phyloP scores from a whole-genome alignment of 2,329 filamentous ascomycete genomes.

The Phaeosphaeria sp. region DNA sequence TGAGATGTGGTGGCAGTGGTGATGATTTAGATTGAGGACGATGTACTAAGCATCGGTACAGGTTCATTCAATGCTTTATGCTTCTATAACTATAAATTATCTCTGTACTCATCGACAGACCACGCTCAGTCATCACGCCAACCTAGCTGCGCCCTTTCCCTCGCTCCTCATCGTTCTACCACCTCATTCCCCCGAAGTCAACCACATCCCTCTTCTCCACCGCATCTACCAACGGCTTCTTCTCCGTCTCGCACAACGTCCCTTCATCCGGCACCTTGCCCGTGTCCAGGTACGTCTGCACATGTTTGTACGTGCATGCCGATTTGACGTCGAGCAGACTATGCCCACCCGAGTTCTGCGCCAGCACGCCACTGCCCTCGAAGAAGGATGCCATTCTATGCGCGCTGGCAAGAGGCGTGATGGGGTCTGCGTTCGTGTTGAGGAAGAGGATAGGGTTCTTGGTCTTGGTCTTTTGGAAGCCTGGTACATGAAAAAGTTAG shows the following conservation, averaged over 20 bases:
- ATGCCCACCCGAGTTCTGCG: slow-evolving; percentile 10
- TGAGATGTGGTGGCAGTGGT: no score
- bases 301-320: slow-evolving; percentile 9
- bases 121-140: no score
- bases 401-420: slow-evolving; percentile 53
- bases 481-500: background rate
- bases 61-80: no score
- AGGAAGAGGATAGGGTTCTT: slow-evolving; percentile 58
- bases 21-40: no score
- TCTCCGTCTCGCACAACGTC: slow-evolving; percentile 13
- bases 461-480: slow-evolving; percentile 49
- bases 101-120: no score
- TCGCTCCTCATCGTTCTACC: background rate
- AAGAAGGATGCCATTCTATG: slow-evolving; percentile 44
- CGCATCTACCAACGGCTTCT: slow-evolving; percentile 7
- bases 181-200: background rate
- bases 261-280: slow-evolving; percentile 11
- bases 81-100: no score
- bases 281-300: slow-evolving; percentile 8
- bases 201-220: background rate
- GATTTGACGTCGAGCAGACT: background rate
- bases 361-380: slow-evolving; percentile 50
- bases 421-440: slow-evolving; percentile 61
- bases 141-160: no score
- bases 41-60: no score